Evolutionary conservation across 108 stramenopile species (phyloP), one percentile per base, ranked within the genome.

Genomic region (Fragilaria radians): DNA sequence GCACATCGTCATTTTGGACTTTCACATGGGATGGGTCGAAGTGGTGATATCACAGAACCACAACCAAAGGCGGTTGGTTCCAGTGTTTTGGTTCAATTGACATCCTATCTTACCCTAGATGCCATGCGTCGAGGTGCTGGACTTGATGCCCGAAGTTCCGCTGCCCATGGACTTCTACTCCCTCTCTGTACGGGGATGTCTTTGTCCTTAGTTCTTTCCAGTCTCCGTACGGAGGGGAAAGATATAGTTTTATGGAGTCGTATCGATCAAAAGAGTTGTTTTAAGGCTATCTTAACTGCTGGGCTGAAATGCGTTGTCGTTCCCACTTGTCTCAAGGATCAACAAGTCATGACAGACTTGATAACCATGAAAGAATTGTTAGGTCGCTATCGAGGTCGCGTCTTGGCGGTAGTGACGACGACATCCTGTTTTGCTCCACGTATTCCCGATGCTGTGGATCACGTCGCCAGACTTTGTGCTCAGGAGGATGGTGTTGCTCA

Each of bases 31-130:
- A 92, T 99, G 32, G 99, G 99, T 17, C 82, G 99, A 7, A 88
- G 85, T 28, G 99, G 99, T 1, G 98, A 99, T 70, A 81, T 99
- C 3, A 92, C 88, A 28, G 97, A 96, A 61, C 86, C 95, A 3
- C 99, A 99, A 65, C 99, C 99, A 61, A 99, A 99, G 73, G 99
- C 99, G 21, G 97, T 96, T 19, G 99, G 99, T 30, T 94, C 91
- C 26, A 92, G 86, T 54, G 79, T 93, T n/a, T 57, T 98, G 54
- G 83, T 86, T 17, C 76, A 91, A 57, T 68, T 99, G 18, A 79
- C 91, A 9, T 75, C 85, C 27, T 30, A 65, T 7, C 65, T 98
- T 60, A 80, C 74, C 4, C 63, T 89, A 56, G 95, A 99, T 74
- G 95, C 94, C 1, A 56, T 97, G 21, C 63, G 89, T 34, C 73